Evolutionary conservation across 2,329 filamentous ascomycete genomes (phyloP).

Genomic region (Cryoendolithus antarcticus): DNA sequence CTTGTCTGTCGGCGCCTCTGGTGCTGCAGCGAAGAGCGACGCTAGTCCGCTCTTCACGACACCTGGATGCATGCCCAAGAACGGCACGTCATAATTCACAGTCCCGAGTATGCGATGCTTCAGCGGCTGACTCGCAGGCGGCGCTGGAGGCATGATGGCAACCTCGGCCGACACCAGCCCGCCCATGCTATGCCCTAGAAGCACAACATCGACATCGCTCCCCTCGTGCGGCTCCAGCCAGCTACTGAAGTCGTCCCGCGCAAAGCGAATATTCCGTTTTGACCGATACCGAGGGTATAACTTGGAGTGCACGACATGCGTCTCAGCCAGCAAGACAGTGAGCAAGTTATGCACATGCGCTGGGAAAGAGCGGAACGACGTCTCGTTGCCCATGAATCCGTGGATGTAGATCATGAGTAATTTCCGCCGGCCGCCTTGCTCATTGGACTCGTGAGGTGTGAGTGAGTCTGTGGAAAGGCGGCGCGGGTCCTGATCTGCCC

Average conservation of each 20-base stretch:
- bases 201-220: slow-evolving; percentile 60
- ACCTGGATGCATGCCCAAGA: slow-evolving; percentile 78
- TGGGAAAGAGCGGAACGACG: slow-evolving; percentile 78
- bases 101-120: slow-evolving; percentile 69
- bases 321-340: slow-evolving; percentile 52
- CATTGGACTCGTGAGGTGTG: slow-evolving; percentile 23
- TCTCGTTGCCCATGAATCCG: slow-evolving; percentile 80
- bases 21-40: slow-evolving; percentile 54
- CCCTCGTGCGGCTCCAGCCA: slow-evolving; percentile 74
- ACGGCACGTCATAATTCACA: slow-evolving; percentile 74
- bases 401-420: slow-evolving; percentile 76
- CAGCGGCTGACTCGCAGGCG: slow-evolving; percentile 30
- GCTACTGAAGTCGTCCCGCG: slow-evolving; percentile 67
- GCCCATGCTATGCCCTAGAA: slow-evolving; percentile 84
- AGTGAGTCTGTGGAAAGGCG: slow-evolving; percentile 36
- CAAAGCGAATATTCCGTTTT: slow-evolving; percentile 57
- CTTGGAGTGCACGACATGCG: slow-evolving; percentile 75
- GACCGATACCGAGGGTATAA: slow-evolving; percentile 73
- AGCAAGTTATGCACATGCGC: slow-evolving; percentile 72
- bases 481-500: slow-evolving; percentile 26
- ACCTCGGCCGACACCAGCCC: slow-evolving; percentile 74
- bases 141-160: slow-evolving; percentile 41
- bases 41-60: slow-evolving; percentile 71
- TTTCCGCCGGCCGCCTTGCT: slow-evolving; percentile 30
- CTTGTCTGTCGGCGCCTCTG: slow-evolving; percentile 22